Base-by-base conservation (phyloP, 2,329 filamentous ascomycete genomes). In the Calycina herbarum region DNA sequence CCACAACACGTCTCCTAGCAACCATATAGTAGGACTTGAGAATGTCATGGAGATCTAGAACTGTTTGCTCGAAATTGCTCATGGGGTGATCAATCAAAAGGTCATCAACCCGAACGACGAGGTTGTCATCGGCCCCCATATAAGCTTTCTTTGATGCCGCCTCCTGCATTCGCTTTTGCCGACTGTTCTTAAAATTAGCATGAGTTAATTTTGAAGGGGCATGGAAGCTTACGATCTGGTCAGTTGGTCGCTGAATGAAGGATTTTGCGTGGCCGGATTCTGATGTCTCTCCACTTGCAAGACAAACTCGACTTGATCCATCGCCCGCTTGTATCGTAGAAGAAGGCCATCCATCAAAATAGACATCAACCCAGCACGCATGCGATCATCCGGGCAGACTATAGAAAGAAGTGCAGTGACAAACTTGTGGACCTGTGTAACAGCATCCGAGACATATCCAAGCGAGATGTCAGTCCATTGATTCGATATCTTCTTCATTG, bases 11-110 rank as follows among this genome's bases (percentile, higher is more conserved):
- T 70, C 84, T 84, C 15, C 79, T 79, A 0, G 86, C 81, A 1
- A 89, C 83, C 29, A 84, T 81, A 77, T 92, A 91, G 75, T 88
- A 91, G 0, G 83, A 80, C 45, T 79, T 74, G 0, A 92, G 78
- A 1, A 85, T 82, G 66, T 90, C 84, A 62, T 89, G 85, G 5
- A 90, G 82, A 7, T 87, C 81, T 40, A 83, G 77, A 3, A 80
- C 69, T 0, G 76, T 75, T 51, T 81, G 75, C 4, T 80, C 71
- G 0, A 75, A 73, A 61, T 80, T 81, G 66, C 58, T 58, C 59
- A 67, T 67, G 7, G 54, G 5, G 6, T 51, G n/a, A 6, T 6
- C 8, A 24, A 20, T 8, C 45, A 24, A 10, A 4, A 20, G n/a
- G 24, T 51, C 45, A 10, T 51, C 45, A 20, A 51, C 45, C 5